phyloP scores from a whole-genome alignment of 208 protist species.

The Trichomonas vaginalis region DNA sequence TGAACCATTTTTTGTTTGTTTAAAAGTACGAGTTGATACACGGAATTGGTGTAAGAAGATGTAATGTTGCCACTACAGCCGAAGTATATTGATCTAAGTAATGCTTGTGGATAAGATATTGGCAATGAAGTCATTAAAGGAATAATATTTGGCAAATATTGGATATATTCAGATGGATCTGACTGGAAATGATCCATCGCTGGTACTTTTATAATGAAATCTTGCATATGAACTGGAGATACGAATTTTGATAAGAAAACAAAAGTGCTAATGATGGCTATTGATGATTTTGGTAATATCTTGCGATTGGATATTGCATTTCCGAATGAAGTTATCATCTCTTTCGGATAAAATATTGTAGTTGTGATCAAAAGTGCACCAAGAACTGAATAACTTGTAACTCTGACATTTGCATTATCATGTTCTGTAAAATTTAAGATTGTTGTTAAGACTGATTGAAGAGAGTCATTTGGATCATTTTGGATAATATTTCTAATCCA shows the following conservation, averaged over 20 bases:
- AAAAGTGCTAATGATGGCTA: background rate
- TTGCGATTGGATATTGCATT: background rate
- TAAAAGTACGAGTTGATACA: background rate
- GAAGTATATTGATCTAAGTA: background rate
- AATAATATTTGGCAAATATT: conserved; percentile 9
- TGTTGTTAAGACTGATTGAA: background rate
- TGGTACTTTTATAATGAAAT: background rate
- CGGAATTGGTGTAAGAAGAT: background rate
- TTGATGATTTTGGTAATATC: background rate
- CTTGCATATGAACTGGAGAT: background rate
- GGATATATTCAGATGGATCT: background rate
- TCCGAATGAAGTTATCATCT: background rate
- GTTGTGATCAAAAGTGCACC: background rate
- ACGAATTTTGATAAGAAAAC: background rate
- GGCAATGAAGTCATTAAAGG: background rate
- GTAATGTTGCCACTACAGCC: background rate
- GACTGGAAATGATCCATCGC: background rate
- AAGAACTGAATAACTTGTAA: background rate
- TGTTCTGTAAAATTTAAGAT: background rate
- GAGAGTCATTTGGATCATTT: background rate
- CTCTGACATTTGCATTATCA: background rate
- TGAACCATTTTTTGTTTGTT: background rate
- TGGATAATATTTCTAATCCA: background rate
- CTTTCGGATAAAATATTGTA: background rate
- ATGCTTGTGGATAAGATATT: background rate